phyloP scores from a whole-genome alignment of 2,329 filamentous ascomycete genomes.

The Ascochyta koolunga region DNA sequence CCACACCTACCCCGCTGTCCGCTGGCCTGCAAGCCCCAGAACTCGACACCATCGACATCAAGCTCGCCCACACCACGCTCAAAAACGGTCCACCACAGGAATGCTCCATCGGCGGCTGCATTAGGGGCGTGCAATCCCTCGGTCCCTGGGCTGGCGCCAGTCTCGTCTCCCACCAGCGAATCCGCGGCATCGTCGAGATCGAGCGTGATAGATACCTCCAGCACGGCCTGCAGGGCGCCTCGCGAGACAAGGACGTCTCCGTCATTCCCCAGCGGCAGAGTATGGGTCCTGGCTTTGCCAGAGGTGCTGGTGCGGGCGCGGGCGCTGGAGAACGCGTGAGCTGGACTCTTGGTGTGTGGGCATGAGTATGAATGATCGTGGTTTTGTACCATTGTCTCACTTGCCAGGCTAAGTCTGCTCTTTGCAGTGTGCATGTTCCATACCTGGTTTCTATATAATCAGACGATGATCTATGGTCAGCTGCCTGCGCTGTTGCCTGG shows the following conservation, averaged over 20 bases:
- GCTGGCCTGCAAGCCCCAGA: constrained; percentile 57
- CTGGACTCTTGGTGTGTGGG: constrained; percentile 50
- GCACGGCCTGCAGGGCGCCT: constrained; percentile 69
- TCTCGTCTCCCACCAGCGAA: constrained; percentile 69
- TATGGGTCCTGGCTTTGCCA: constrained; percentile 59
- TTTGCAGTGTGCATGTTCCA: too few relatives aligned
- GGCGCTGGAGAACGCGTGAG: constrained; percentile 44
- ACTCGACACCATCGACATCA: constrained; percentile 63
- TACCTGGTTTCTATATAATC: too few relatives aligned
- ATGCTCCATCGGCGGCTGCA: constrained; percentile 58
- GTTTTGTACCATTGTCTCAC: too few relatives aligned
- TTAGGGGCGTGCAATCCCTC: constrained; percentile 71
- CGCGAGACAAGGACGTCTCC: constrained; percentile 64
- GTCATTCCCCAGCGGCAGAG: constrained; percentile 66
- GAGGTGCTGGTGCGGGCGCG: too few relatives aligned
- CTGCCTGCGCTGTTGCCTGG: too few relatives aligned
- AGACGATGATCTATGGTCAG: too few relatives aligned
- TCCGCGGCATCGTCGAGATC: constrained; percentile 71
- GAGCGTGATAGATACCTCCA: constrained; percentile 75
- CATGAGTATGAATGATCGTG: constrained; percentile 21
- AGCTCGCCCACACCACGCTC: constrained; percentile 58
- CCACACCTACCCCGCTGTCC: constrained; percentile 19
- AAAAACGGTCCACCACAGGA: constrained; percentile 47
- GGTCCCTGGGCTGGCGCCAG: constrained; percentile 79
- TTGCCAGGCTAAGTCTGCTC: too few relatives aligned